Evolutionary conservation across 768 basidiomycete species (phyloP), one percentile per base, ranked within the genome.

Genomic region (Pleurotus pulmonarius): DNA sequence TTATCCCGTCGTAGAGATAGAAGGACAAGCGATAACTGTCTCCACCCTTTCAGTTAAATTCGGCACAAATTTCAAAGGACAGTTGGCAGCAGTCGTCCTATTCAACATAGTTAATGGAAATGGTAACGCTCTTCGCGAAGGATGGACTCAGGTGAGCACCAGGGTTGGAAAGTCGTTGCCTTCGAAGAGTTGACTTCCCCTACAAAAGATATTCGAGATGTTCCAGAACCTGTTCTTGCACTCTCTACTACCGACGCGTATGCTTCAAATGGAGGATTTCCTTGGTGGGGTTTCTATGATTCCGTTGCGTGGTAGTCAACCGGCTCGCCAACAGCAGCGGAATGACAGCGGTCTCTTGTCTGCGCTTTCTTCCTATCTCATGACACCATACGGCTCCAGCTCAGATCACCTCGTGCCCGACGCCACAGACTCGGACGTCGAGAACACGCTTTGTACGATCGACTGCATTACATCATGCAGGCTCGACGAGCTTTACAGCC

Each of bases 181-280:
- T 20, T 20, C 38, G 22, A 49, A 5, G 18, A 24, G 49, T 40
- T 38, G 11, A 46, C 58, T 20, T 63, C 8, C 56, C 49, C 47
- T 29, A 16, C 22, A 34, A 34, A 56, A 97, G 90, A 93, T 99
- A 55, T 98, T 99, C 64, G 96, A 98, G 70, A 98, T 98, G 87
- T 95, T 96, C 73, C 90, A 95, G 65, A 97, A 94, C 34, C 76
- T 99, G 20, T 99, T 98, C 73, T 71, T 98, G 46, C 91, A 98
- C 67, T 95, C 95, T 15, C 77, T 98, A 22, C 76, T 99, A 15
- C 97, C 97, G 0, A 84, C 79, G 8, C 80, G 88, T 49, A 91
- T 99, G 89, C 74, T 97, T 9, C 93, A 96, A 68, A 95, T 97
- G 91, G 96, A 97, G 67, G 97, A 98, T 66, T 98, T 99, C 75